Conservation (phyloP, 441 rosid species). For the Rhodomyrtus psidioides region DNA sequence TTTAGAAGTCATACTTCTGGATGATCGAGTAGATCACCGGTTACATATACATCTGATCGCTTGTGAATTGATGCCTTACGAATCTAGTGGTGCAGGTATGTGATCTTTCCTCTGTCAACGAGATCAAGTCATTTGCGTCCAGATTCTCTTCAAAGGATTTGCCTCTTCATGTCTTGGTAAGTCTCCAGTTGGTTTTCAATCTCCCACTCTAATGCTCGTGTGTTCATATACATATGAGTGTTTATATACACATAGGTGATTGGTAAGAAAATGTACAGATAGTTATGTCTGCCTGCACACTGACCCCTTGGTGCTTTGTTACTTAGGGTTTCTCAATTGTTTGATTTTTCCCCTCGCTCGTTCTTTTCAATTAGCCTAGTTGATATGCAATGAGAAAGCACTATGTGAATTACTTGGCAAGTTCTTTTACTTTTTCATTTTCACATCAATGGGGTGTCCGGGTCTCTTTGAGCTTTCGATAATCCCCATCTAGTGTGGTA, state of each 20-base stretch:
- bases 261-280: background rate
- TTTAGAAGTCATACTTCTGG: background rate
- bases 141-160: constrained; percentile 62
- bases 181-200: background rate
- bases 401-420: background rate
- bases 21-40: background rate
- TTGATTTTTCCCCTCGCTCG: background rate
- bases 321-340: background rate
- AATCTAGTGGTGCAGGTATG: constrained; percentile 55
- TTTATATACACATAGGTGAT: background rate
- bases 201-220: background rate
- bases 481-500: background rate
- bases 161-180: constrained; percentile 81
- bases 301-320: background rate
- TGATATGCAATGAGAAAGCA: background rate
- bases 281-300: background rate
- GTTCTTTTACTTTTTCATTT: background rate
- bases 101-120: constrained; percentile 71
- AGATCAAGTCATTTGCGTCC: constrained; percentile 70
- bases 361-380: background rate
- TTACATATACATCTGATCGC: background rate
- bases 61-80: background rate
- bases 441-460: background rate
- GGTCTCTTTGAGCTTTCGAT: background rate
- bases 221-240: background rate